Evolutionary conservation across 768 basidiomycete species (phyloP), one percentile per base, ranked within the genome.

Genomic region (Xanthoconium purpureum): DNA sequence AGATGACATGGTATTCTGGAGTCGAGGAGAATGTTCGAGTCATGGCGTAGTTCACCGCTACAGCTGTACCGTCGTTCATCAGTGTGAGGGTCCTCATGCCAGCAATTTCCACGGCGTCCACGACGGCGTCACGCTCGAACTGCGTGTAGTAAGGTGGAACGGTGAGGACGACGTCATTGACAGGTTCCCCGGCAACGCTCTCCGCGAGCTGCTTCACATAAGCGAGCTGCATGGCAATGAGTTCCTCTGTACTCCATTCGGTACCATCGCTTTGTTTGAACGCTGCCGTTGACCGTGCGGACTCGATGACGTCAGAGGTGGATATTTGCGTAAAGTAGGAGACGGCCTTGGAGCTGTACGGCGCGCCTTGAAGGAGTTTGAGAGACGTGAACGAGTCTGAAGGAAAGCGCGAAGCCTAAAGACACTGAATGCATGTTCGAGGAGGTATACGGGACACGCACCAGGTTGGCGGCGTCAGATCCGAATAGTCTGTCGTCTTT

Each of bases 31-130:
- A 98, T 2, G 84, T 79, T 47, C 96, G 84, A 2, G 94, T 94
- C 94, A 98, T 97, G 42, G 97, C 97, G 67, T 91, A 99, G 76
- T 99, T 99, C 63, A 98, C 81, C 14, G 94, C 97, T n/a, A 95
- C 88, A 3, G 94, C 92, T 0, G 91, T 85, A 29, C 96, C 96
- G 63, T 99, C 97, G 63, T 94, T 89, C 51, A 99, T 83, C 56
- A 98, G 78, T 0, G 91, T 87, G 33, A 98, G 76, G 2, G 89
- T 86, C 29, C 82, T 83, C 45, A 99, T 74, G 3, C 95, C 97
- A 15, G 94, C 85, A 44, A 98, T 84, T 66, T 97, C 96, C 36
- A 94, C 81, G 15, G 96, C 94, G 71, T 98, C 96, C 30, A 85
- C 84, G 38, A 98, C 82, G 3, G 96, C 91, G 71, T 94, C 89